A percentile compares a stretch with the other conserved stretches of the same genome.
phyloP scores from a whole-genome alignment of 805 yeast genomes.

The Monosporozyma siamensis region DNA sequence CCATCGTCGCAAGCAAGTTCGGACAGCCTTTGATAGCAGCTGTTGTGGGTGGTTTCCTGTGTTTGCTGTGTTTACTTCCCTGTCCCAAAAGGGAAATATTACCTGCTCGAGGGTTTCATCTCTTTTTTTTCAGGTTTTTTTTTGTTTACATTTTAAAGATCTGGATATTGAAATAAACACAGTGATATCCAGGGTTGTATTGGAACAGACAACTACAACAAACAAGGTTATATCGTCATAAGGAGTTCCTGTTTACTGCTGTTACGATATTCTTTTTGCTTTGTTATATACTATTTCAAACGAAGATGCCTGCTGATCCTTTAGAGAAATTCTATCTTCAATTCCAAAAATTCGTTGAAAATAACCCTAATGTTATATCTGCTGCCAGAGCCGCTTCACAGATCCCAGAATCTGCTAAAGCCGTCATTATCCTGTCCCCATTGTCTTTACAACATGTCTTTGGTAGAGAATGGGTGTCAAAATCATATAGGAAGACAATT shows the following conservation, averaged over 20 bases:
- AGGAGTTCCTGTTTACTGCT: too few relatives aligned
- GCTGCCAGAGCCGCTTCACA: constrained; percentile 29
- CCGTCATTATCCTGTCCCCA: constrained; percentile 60
- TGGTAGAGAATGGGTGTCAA: constrained; percentile 69
- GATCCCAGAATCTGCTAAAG: constrained; percentile 36
- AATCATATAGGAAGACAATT: constrained; percentile 52
- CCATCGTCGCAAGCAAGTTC: too few relatives aligned
- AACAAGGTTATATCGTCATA: background rate
- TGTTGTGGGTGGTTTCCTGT: too few relatives aligned
- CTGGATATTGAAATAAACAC: too few relatives aligned
- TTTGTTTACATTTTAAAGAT: constrained; percentile 1
- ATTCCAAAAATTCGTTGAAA: constrained; percentile 36
- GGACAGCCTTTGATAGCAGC: too few relatives aligned
- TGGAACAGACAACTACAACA: background rate
- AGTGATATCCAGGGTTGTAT: too few relatives aligned
- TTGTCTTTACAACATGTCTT: constrained; percentile 62
- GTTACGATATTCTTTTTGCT: too few relatives aligned
- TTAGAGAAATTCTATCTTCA: constrained; percentile 35
- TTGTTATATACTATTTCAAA: too few relatives aligned
- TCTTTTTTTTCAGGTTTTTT: background rate
- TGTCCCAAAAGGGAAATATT: background rate
- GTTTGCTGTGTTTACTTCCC: background rate
- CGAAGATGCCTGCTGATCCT: too few relatives aligned
- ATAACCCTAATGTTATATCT: constrained; percentile 30
- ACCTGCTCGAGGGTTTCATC: background rate